phyloP scores from a whole-genome alignment of 805 yeast genomes.

The Nakazawaea ambrosiae region DNA sequence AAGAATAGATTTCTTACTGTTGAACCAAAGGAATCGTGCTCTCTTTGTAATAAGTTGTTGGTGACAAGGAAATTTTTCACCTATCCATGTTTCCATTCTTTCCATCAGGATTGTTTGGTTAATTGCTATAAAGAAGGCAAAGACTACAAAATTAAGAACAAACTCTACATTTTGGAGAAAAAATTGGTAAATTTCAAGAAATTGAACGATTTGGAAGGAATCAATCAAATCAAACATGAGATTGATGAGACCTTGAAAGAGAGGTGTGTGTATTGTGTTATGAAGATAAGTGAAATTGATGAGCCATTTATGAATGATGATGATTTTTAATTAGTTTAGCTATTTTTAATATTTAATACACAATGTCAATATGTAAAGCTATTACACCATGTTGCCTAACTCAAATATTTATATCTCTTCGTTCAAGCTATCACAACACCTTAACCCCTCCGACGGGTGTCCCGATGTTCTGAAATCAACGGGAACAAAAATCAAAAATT shows the following conservation, averaged over 20 bases:
- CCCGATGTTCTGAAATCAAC: too few species aligned
- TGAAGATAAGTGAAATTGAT: constrained; percentile 64
- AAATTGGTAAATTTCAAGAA: constrained; percentile 24
- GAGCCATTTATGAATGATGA: constrained; percentile 17
- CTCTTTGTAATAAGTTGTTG: constrained; percentile 60
- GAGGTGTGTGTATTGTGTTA: constrained; percentile 73
- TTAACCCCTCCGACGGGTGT: too few species aligned
- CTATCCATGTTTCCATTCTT: constrained; percentile 87
- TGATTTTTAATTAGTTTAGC: not conserved
- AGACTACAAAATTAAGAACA: constrained; percentile 59
- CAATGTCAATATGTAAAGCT: not conserved
- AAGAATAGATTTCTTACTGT: constrained; percentile 53
- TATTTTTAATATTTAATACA: too few species aligned
- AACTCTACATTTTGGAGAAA: constrained; percentile 47
- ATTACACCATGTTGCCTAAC: too few species aligned
- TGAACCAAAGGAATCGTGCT: constrained; percentile 82
- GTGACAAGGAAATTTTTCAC: constrained; percentile 67
- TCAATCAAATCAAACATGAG: constrained; percentile 30
- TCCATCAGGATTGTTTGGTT: constrained; percentile 85
- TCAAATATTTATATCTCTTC: too few species aligned
- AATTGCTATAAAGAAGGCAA: constrained; percentile 51
- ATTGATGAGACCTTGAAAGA: constrained; percentile 53
- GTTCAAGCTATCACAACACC: too few species aligned
- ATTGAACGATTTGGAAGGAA: constrained; percentile 8
- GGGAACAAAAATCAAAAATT: too few species aligned